Evolutionary conservation across 371 early-diverging fungal genomes (phyloP), one percentile per base, ranked within the genome.

Genomic region (Actinomortierella wolfii): DNA sequence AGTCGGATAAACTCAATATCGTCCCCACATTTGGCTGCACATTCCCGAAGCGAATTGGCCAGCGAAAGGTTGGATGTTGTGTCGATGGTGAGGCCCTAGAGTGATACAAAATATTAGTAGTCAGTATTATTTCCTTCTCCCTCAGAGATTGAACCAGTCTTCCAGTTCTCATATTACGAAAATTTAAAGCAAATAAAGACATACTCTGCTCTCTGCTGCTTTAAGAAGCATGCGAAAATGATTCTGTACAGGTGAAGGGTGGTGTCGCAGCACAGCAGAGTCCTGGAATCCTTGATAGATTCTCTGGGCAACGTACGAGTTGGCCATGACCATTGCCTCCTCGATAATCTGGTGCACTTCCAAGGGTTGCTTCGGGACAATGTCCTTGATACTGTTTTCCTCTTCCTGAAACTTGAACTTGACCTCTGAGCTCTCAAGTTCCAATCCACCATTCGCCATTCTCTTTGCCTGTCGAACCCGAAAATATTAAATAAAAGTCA

Each of bases 281-380:
- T 89, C 90, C 15, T 93, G 92, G 75, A 89, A 92, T 1, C 86
- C 77, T 28, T 87, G 77, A 68, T 90, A 88, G 15, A 97, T 92
- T 54, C 90, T 81, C 51, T 89, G 85, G 4, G 98, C 99, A 1
- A 99, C 98, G 7, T 88, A 87, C 1, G 91, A 85, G 77, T 99
- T 99, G 20, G 99, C 99, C 59, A 99, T 83, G 62, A 99, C 87
- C 99, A 99, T 99, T 57, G 98, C 96, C 79, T 99, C 99, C 64
- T 99, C 99, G 24, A 99, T 94, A 11, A 99, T 80, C 7, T 90
- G 89, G 78, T 98, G 96, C 15, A 97, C 93, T 60, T 95, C 96
- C 71, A 92, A 83, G 15, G 89, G 79, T 54, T 86, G 80, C 64
- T 96, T 95, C 1, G 94, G 88, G 25, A 90, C 79, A 54, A 89